Evolutionary conservation across 2,329 filamentous ascomycete species (phyloP), one percentile per base, ranked within the genome.

Genomic region (Colletotrichum tropicicola): DNA sequence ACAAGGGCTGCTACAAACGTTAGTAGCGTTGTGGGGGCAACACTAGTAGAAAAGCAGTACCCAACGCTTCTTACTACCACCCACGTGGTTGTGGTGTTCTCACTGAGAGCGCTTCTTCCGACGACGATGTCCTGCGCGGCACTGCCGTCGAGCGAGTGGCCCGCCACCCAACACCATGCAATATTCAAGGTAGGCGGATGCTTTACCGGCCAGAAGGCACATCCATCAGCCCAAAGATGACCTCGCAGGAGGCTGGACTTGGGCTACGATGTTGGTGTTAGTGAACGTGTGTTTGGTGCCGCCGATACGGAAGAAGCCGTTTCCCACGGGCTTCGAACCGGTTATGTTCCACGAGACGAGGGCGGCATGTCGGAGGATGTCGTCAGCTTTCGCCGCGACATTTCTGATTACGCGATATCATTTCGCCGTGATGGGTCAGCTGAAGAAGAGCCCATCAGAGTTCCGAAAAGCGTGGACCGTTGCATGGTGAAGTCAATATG

Each of bases 171-270:
- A 19, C 79, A 80, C 85, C 83, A 86, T 64, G 79, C 77, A 66
- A 85, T 86, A n/a, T 70, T 88, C 85, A 48, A 87, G 78, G 68
- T 87, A 87, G 7, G 80, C 80, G 1, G 82, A 81, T 0, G 80
- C 80, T 0, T 74, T 75, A n/a, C n/a, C n/a, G n/a, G n/a, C n/a
- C n/a, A 7, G 73, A 63, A 0, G 80, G 80, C 9, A 88, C 74
- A 68, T 89, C 85, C 30, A 89, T 72, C 55, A 85, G 72, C 3
- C 80, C 72, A 61, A 79, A 84, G 2, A 83, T 82, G 0, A 80
- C 83, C 71, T 80, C 82, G 73, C 84, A 85, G 47, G 74, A 61
- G 12, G 67, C 70, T 1, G 78, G 73, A 52, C 77, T 66, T 7
- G 60, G 51, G 28, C 68, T 71, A 1, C 69, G 65, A 83, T 84